Conservation (phyloP, 2,329 filamentous ascomycete species). For the Colletotrichum sansevieriae region DNA sequence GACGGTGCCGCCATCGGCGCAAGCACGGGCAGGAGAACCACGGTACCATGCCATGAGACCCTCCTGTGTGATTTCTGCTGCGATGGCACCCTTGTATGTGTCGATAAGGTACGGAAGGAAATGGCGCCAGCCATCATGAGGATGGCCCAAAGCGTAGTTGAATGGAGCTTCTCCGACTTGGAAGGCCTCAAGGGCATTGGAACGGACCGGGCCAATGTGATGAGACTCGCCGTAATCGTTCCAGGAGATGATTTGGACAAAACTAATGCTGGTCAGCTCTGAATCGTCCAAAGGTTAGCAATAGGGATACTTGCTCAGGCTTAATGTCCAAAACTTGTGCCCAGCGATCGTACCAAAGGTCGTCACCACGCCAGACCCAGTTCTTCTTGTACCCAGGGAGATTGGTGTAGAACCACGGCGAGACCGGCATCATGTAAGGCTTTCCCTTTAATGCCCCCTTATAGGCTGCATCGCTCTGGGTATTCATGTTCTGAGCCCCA, state of each 20-base stretch:
- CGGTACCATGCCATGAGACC: conserved; percentile 52
- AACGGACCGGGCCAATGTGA: conserved; percentile 63
- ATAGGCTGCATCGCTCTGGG: conserved; percentile 43
- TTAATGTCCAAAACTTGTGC: conserved; percentile 63
- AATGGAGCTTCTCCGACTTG: conserved; percentile 53
- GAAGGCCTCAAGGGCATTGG: conserved; percentile 49
- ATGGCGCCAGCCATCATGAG: conserved; percentile 64
- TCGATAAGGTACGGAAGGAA: conserved; percentile 64
- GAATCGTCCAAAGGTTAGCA: conserved; percentile 56
- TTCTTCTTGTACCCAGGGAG: conserved; percentile 69
- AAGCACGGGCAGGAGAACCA: conserved; percentile 45
- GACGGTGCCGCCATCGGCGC: conserved; percentile 48
- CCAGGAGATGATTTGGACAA: conserved; percentile 61
- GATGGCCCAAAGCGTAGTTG: conserved; percentile 61
- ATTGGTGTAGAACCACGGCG: conserved; percentile 72
- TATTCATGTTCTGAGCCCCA: conserved; percentile 44
- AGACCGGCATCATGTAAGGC: conserved; percentile 66
- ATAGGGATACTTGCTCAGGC: conserved; percentile 65
- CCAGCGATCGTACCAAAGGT: conserved; percentile 73
- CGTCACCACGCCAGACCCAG: conserved; percentile 73
- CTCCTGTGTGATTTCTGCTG: conserved; percentile 46
- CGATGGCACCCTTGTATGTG: conserved; percentile 59
- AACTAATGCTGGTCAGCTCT: conserved; percentile 48
- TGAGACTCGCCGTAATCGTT: conserved; percentile 70
- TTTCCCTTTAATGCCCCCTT: conserved; percentile 31